These are phyloP conservation scores for Tetracladium maxilliforme DNA, from an alignment of 2,329 filamentous ascomycete genomes.

Conservation along the genomic window DNA sequence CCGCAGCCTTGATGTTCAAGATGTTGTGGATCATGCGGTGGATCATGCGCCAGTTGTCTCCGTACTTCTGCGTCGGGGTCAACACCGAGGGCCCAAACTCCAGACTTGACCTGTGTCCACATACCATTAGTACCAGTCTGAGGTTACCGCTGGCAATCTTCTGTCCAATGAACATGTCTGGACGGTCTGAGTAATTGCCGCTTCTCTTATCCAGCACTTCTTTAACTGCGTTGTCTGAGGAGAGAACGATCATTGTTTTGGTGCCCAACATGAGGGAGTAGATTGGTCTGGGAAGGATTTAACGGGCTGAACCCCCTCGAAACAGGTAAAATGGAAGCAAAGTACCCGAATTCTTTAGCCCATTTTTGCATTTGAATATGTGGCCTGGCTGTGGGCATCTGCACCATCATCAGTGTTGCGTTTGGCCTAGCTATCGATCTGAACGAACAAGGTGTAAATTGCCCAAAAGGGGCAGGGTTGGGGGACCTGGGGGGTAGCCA, in stretches of 20 bases:
- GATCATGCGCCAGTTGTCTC: too few relatives aligned
- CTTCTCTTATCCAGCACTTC: constrained; percentile 7
- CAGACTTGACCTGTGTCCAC: too few relatives aligned
- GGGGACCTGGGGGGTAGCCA: constrained; percentile 6
- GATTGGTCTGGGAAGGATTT: too few relatives aligned
- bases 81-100: too few relatives aligned
- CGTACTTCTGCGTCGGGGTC: too few relatives aligned
- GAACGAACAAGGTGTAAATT: constrained; percentile 4
- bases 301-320: too few relatives aligned
- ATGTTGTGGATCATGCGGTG: too few relatives aligned
- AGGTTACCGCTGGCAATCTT: too few relatives aligned
- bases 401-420: constrained; percentile 1
- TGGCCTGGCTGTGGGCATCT: constrained; percentile 1
- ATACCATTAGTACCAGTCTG: too few relatives aligned
- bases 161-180: constrained; percentile 5
- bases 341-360: too few relatives aligned
- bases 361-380: constrained; percentile 8
- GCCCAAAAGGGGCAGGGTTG: constrained; percentile 7
- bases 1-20: too few relatives aligned
- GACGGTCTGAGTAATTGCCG: constrained; percentile 6
- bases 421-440: constrained; percentile 1
- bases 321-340: too few relatives aligned
- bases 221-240: constrained; percentile 5
- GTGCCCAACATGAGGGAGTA: constrained; percentile 7
- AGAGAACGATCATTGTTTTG: constrained; percentile 6